Evolutionary conservation across 2,329 filamentous ascomycete species (phyloP).

Genomic region (Phyllosticta citribraziliensis): DNA sequence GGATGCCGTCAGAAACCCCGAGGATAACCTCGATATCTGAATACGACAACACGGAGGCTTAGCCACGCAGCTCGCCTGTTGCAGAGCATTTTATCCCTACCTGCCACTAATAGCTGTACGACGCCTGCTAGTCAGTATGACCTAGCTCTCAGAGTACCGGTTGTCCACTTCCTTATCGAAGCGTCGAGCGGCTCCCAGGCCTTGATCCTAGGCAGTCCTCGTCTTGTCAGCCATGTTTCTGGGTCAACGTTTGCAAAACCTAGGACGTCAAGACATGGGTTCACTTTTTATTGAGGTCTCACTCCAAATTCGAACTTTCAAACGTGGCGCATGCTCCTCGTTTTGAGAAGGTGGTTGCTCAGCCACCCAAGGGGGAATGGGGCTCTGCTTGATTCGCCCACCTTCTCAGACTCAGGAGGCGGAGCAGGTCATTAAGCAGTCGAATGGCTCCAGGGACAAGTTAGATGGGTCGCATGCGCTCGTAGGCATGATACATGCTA

Average conservation of each 20-base stretch:
- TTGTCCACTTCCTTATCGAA: not conserved
- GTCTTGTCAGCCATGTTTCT: not conserved
- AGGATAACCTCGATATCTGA: slow-evolving; percentile 14
- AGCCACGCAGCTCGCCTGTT: not conserved
- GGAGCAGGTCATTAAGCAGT: no score
- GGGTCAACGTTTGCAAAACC: not conserved
- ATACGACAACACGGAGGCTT: slow-evolving; percentile 22
- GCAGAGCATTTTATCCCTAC: not conserved
- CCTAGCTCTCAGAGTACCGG: not conserved
- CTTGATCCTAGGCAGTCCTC: not conserved
- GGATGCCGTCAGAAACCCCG: slow-evolving; percentile 25
- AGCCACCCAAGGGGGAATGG: not conserved
- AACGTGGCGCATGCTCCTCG: not conserved
- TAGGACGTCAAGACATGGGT: not conserved
- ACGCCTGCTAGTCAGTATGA: not conserved
- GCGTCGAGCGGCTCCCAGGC: not conserved
- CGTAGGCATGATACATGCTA: no score
- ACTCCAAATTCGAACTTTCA: not conserved
- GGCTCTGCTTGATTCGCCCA: not conserved
- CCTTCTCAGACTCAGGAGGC: not conserved
- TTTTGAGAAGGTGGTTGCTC: not conserved
- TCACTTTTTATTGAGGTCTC: not conserved
- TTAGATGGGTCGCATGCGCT: no score
- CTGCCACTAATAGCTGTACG: not conserved
- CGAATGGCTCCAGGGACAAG: no score